Conservation (phyloP, 1,284 basidiomycete species). For the Leccinum pachyderme region DNA sequence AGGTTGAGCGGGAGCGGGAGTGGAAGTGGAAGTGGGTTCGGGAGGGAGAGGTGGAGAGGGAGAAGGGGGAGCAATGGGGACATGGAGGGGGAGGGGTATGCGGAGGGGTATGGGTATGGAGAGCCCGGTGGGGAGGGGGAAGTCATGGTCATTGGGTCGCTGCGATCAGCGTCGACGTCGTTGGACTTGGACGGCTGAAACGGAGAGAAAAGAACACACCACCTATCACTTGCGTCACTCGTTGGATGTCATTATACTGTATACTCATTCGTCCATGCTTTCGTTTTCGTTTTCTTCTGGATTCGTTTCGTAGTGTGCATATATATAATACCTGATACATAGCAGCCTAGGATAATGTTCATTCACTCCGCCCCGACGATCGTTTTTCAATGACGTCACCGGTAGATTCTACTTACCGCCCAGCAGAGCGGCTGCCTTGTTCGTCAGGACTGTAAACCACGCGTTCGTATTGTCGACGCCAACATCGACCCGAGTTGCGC, state of each 20-base stretch:
- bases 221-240: not conserved
- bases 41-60: not conserved
- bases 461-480: not conserved
- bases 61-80: not conserved
- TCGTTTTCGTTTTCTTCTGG: too few relatives aligned
- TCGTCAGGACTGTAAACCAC: conserved; percentile 25
- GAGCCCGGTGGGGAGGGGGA: conserved; percentile 7
- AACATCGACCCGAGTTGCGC: conserved; percentile 20
- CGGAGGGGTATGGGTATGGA: not conserved
- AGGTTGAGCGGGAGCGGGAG: conserved; percentile 1
- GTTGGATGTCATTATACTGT: not conserved
- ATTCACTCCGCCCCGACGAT: too few relatives aligned
- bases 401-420: conserved; percentile 9
- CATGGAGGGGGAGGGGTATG: not conserved
- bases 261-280: not conserved
- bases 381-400: not conserved
- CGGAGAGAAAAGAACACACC: not conserved
- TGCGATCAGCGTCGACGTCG: not conserved
- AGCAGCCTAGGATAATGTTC: not conserved
- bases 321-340: too few relatives aligned
- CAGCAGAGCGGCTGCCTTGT: conserved; percentile 23
- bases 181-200: conserved; percentile 1
- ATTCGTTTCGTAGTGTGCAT: too few relatives aligned
- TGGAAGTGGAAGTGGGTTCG: not conserved
- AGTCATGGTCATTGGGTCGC: conserved; percentile 24